phyloP scores from a whole-genome alignment of 2,329 filamentous ascomycete species.

The Microsporum audouinii region DNA sequence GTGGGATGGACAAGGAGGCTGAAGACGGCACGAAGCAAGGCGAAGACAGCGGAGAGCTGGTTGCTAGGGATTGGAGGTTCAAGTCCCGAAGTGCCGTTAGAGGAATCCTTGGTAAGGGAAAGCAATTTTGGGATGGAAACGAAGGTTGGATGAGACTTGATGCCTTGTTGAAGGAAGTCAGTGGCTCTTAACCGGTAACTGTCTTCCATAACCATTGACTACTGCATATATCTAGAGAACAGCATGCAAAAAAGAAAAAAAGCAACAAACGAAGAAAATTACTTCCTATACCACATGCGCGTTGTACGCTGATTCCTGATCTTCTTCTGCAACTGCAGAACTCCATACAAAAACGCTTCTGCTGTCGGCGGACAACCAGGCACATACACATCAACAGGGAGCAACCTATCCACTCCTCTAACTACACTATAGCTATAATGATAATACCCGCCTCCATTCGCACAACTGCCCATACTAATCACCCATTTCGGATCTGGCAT shows the following conservation, averaged over 20 bases:
- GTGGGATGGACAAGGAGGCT: slow-evolving; percentile 43
- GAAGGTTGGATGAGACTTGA: slow-evolving; percentile 31
- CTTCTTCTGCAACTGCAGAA: slow-evolving; percentile 68
- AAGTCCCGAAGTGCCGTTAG: slow-evolving; percentile 78
- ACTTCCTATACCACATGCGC: slow-evolving; percentile 46
- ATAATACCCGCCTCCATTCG: slow-evolving; percentile 77
- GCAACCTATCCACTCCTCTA: slow-evolving; percentile 62
- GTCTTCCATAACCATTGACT: not conserved
- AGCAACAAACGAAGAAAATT: slow-evolving; percentile 8
- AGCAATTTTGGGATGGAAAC: slow-evolving; percentile 68
- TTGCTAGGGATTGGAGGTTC: slow-evolving; percentile 73
- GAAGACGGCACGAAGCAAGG: slow-evolving; percentile 35
- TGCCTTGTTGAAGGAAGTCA: slow-evolving; percentile 29
- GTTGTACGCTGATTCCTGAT: slow-evolving; percentile 46
- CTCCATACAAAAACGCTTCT: slow-evolving; percentile 46
- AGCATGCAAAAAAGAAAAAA: not conserved
- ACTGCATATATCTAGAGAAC: not conserved
- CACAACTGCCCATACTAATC: slow-evolving; percentile 72
- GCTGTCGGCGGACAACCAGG: slow-evolving; percentile 54
- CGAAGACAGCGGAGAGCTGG: slow-evolving; percentile 43
- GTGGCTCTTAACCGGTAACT: slow-evolving; percentile 12
- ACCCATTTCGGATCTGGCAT: slow-evolving; percentile 91
- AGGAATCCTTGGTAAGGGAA: slow-evolving; percentile 71
- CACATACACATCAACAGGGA: slow-evolving; percentile 70
- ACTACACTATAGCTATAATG: slow-evolving; percentile 74